These are phyloP conservation scores for Claviceps arundinis DNA, from an alignment of 2,329 filamentous ascomycete genomes.

Conservation along the genomic window DNA sequence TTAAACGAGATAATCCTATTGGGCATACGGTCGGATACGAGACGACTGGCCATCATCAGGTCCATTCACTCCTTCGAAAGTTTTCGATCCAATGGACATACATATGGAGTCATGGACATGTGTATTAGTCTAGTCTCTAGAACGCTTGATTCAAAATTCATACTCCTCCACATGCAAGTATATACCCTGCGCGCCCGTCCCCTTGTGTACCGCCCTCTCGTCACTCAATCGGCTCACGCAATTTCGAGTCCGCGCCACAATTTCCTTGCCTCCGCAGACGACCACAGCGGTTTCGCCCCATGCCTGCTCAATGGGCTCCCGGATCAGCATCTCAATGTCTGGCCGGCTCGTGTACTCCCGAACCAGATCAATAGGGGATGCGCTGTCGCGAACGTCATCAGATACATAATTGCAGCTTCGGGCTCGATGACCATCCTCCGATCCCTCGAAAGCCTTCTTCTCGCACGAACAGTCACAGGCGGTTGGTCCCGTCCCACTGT, in stretches of 20 bases:
- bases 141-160: conserved; percentile 25
- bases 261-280: conserved; percentile 43
- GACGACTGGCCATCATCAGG: too few species aligned
- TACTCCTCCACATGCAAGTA: conserved; percentile 49
- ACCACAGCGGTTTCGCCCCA: conserved; percentile 49
- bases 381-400: neutral
- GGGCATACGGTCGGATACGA: too few species aligned
- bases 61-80: too few species aligned
- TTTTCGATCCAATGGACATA: too few species aligned
- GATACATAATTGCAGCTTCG: neutral
- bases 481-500: neutral
- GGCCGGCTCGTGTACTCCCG: conserved; percentile 33
- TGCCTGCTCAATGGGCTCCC: conserved; percentile 40
- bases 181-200: conserved; percentile 50
- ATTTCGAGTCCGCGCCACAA: conserved; percentile 41
- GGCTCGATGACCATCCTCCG: neutral
- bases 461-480: neutral
- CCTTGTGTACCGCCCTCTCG: conserved; percentile 50
- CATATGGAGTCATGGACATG: neutral
- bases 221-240: conserved; percentile 43
- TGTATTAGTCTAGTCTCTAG: too few species aligned
- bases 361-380: conserved; percentile 19
- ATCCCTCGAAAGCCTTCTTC: neutral
- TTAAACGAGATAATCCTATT: too few species aligned
- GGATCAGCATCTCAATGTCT: conserved; percentile 37